Base-by-base conservation (phyloP, 129 eudicot species). In the Dittrichia graveolens region DNA sequence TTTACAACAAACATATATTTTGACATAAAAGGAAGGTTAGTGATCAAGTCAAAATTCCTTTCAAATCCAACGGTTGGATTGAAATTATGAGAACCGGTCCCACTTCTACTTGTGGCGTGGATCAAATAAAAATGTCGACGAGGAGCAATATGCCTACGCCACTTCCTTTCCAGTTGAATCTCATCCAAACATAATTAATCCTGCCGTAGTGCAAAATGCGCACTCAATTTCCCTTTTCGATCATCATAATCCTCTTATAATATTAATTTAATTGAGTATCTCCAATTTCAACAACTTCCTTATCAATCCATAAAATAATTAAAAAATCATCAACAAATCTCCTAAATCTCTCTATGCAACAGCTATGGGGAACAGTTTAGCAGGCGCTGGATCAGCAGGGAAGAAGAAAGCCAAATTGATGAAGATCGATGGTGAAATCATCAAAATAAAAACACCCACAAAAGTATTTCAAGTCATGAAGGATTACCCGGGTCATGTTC, bases 331-430 rank as follows among this genome's bases (percentile, higher is more conserved):
- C 74, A 76, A 63, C 78, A 5, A 72, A 79, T 45, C 74, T 63
- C 39, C 69, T 57, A 56, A 50, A 34, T 42, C 45, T 58, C 45
- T 58, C 50, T 65, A 64, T 65, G 42, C 57, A 45, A 45, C 71
- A 47, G 47, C 49, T 38, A 90, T 91, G 97, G 97, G 97, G 5
- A 91, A 91, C 87, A 80, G 2, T 64, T 72, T 87, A 57, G n/a
- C 77, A n/a, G 15, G 43, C 43, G 72, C n/a, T 34, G 76, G 69
- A n/a, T n/a, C n/a, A 40, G 79, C 74, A 50, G 65, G 75, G 53
- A 88, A 63, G 16, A 88, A 76, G 69, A 83, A 72, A 50, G 91
- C 91, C 31, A 88, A 84, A 73, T 76, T 91, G 59, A 85, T 91
- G 89, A 91, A 86, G 78, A 84, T 91, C 65, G 79, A 83, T n/a